Evolutionary conservation across 768 basidiomycete genomes (phyloP).

Genomic region (Lentinula guzmanii): DNA sequence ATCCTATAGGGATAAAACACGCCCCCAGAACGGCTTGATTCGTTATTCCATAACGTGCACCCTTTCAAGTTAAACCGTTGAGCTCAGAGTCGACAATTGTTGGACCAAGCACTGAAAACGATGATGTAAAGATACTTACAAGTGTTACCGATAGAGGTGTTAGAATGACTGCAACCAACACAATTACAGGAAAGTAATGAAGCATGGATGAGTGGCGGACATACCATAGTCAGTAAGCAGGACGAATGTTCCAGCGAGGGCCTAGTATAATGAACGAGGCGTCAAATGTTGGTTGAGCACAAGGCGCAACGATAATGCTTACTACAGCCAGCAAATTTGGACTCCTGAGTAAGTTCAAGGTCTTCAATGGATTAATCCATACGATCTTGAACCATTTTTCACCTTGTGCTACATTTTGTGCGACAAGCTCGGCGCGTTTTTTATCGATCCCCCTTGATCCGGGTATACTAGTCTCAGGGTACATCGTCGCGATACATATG

Average conservation of each 20-base stretch:
- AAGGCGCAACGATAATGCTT: constrained; percentile 15
- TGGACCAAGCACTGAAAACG: not conserved
- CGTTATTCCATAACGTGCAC: constrained; percentile 44
- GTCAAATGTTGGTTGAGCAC: not conserved
- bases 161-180: constrained; percentile 38
- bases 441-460: constrained; percentile 51
- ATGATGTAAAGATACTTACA: constrained; percentile 28
- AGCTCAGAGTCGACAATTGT: not conserved
- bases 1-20: constrained; percentile 53
- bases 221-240: constrained; percentile 37
- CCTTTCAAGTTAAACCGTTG: constrained; percentile 29
- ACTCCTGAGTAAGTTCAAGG: constrained; percentile 46
- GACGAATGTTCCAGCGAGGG: constrained; percentile 22
- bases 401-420: constrained; percentile 1
- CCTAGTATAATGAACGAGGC: constrained; percentile 13
- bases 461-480: constrained; percentile 70
- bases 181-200: constrained; percentile 12
- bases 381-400: constrained; percentile 20
- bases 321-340: constrained; percentile 56
- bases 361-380: constrained; percentile 54
- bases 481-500: constrained; percentile 31
- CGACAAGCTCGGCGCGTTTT: constrained; percentile 14
- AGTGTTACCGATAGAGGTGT: constrained; percentile 64
- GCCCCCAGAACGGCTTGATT: constrained; percentile 55
- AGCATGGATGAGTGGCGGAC: constrained; percentile 6